Percentiles rank a stretch among this genome's conserved stretches.
These are phyloP conservation scores for Leccinellum albellum DNA, from an alignment of 768 basidiomycete species.

Conservation along the genomic window DNA sequence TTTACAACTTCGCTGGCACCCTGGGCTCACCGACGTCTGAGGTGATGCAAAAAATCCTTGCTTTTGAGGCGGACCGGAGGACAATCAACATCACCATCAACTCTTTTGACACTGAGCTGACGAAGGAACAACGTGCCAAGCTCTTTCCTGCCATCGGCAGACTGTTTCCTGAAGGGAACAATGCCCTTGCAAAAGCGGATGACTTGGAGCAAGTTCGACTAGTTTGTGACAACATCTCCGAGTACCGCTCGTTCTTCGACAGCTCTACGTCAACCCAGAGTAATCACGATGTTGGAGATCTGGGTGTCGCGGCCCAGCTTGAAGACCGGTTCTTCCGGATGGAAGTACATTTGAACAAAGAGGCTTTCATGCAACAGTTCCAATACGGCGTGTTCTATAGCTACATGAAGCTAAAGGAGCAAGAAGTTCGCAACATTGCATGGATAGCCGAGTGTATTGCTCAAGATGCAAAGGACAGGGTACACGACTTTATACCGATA, in stretches of 20 bases:
- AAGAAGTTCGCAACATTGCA: constrained; percentile 83
- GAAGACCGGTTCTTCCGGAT: constrained; percentile 94
- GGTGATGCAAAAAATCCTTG: constrained; percentile 87
- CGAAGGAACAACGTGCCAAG: constrained; percentile 91
- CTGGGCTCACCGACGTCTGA: constrained; percentile 85
- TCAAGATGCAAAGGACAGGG: constrained; percentile 92
- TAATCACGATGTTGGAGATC: constrained; percentile 39
- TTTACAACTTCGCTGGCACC: constrained; percentile 76
- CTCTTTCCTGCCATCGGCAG: constrained; percentile 93
- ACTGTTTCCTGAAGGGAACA: constrained; percentile 94
- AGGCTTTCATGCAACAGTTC: constrained; percentile 94
- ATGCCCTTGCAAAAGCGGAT: constrained; percentile 87
- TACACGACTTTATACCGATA: constrained; percentile 91
- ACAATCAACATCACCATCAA: constrained; percentile 99
- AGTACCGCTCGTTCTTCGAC: constrained; percentile 90
- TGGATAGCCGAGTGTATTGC: constrained; percentile 99
- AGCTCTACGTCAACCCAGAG: constrained; percentile 37
- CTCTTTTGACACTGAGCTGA: constrained; percentile 92
- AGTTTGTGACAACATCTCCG: constrained; percentile 82
- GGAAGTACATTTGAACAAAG: constrained; percentile 93
- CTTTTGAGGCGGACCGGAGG: constrained; percentile 95
- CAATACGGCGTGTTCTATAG: constrained; percentile 91
- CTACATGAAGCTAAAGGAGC: constrained; percentile 89
- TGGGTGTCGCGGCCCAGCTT: constrained; percentile 59
- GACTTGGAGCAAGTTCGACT: constrained; percentile 90